These are phyloP conservation scores for Talaromyces thailandensis DNA, from an alignment of 495 filamentous ascomycete species.

Conservation along the genomic window DNA sequence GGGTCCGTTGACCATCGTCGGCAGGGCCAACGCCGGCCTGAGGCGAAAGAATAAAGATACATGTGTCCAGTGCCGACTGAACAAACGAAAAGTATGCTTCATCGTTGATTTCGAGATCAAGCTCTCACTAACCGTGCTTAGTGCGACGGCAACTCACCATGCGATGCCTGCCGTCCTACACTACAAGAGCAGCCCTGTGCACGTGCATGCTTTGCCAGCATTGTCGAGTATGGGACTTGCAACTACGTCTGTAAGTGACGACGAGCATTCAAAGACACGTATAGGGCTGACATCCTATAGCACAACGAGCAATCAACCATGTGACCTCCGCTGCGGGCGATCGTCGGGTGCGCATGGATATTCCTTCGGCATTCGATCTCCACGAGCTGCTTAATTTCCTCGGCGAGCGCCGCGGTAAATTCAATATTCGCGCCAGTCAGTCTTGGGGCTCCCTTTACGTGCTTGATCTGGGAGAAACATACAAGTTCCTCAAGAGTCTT, in stretches of 20 bases:
- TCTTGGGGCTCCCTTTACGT: slow-evolving; percentile 36
- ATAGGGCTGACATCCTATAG: slow-evolving; percentile 19
- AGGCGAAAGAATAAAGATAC: slow-evolving; percentile 42
- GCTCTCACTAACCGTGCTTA: slow-evolving; percentile 5
- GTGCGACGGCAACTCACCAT: slow-evolving; percentile 41
- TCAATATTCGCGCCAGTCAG: slow-evolving; percentile 41
- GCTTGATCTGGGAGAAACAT: slow-evolving; percentile 34
- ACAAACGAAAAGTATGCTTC: slow-evolving; percentile 36
- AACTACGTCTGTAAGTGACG: slow-evolving; percentile 38
- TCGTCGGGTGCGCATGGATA: slow-evolving; percentile 28
- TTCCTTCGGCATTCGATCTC: slow-evolving; percentile 34
- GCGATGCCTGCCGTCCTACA: slow-evolving; percentile 39
- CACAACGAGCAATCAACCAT: slow-evolving; percentile 41
- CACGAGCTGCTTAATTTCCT: slow-evolving; percentile 33
- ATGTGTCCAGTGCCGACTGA: slow-evolving; percentile 39
- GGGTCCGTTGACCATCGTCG: slow-evolving; percentile 35
- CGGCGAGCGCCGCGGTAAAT: slow-evolving; percentile 31
- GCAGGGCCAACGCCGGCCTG: slow-evolving; percentile 36
- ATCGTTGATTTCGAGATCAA: background rate
- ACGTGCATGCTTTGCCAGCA: slow-evolving; percentile 37
- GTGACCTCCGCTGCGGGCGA: slow-evolving; percentile 25
- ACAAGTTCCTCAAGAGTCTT: slow-evolving; percentile 33
- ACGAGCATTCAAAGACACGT: background rate
- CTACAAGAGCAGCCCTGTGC: slow-evolving; percentile 41
- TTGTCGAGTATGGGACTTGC: slow-evolving; percentile 43